Conservation (phyloP, 306 rosid species). For the Crotalaria pallida region DNA sequence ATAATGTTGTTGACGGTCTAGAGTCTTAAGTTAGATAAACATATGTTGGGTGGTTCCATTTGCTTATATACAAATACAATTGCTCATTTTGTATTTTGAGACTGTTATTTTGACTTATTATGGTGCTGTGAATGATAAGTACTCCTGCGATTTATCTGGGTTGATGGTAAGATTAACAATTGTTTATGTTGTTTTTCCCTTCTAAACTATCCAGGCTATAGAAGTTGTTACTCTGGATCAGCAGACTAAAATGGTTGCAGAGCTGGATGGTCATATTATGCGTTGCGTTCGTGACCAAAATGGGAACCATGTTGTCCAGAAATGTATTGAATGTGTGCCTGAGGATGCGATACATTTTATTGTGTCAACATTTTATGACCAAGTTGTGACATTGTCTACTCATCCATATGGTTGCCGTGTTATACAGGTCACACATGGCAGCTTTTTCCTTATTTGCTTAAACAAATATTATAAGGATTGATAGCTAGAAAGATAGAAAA, state of each 20-base stretch:
- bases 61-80: not conserved
- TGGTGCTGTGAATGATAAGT: constrained; percentile 10
- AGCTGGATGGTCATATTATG: constrained; percentile 86
- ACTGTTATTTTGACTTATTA: not conserved
- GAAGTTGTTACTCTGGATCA: constrained; percentile 93
- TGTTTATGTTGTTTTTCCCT: not conserved
- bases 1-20: not conserved
- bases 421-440: constrained; percentile 61
- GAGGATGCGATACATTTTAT: constrained; percentile 74
- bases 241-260: constrained; percentile 83
- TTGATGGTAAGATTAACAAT: not conserved
- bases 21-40: not conserved
- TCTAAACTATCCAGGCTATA: constrained; percentile 55
- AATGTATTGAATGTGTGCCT: constrained; percentile 96
- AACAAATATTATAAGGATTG: not conserved
- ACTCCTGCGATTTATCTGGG: not conserved
- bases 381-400: constrained; percentile 84
- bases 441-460: constrained; percentile 4
- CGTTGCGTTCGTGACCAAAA: constrained; percentile 98
- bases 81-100: not conserved
- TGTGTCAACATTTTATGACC: constrained; percentile 81
- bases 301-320: constrained; percentile 94
- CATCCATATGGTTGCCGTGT: constrained; percentile 98
- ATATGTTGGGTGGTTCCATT: not conserved
- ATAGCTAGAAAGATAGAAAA: not conserved